Evolutionary conservation across 2,329 filamentous ascomycete genomes (phyloP).

Genomic region (Dactylellina haptotyla): DNA sequence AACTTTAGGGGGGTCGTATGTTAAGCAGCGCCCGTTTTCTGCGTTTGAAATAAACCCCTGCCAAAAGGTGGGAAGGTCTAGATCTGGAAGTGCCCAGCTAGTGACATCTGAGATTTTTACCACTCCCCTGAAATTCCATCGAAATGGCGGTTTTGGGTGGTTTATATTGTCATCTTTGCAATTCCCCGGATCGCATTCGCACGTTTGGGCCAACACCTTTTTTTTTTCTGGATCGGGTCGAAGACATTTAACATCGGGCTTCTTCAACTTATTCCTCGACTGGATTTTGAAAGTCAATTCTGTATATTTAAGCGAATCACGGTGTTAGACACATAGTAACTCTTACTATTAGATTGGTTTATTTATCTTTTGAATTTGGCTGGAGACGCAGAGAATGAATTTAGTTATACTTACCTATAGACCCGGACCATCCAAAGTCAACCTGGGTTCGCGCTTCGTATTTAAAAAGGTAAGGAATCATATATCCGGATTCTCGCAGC

Average conservation of each 20-base stretch:
- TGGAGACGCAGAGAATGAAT: background rate
- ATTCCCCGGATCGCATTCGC: background rate
- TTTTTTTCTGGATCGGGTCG: background rate
- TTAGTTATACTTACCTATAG: constrained; percentile 11
- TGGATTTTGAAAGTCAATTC: background rate
- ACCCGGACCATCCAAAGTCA: constrained; percentile 10
- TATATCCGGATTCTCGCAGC: too few relatives aligned
- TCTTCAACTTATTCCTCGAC: constrained; percentile 1
- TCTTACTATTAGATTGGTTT: too few relatives aligned
- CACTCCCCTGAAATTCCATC: constrained; percentile 29
- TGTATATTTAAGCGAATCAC: too few relatives aligned
- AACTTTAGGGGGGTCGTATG: background rate
- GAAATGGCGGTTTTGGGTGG: constrained; percentile 10
- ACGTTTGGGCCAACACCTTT: background rate
- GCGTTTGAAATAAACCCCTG: background rate
- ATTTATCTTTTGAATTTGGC: too few relatives aligned
- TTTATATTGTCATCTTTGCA: constrained; percentile 37
- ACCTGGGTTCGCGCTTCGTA: background rate
- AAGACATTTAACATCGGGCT: background rate
- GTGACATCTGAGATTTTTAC: background rate
- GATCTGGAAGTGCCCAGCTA: background rate
- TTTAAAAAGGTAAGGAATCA: constrained; percentile 58
- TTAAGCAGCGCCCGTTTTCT: background rate
- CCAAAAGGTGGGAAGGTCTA: background rate
- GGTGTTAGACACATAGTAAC: too few relatives aligned